These are phyloP conservation scores for Wallacemonas sp. DNA, from an alignment of 208 protist species.

Conservation along the genomic window DNA sequence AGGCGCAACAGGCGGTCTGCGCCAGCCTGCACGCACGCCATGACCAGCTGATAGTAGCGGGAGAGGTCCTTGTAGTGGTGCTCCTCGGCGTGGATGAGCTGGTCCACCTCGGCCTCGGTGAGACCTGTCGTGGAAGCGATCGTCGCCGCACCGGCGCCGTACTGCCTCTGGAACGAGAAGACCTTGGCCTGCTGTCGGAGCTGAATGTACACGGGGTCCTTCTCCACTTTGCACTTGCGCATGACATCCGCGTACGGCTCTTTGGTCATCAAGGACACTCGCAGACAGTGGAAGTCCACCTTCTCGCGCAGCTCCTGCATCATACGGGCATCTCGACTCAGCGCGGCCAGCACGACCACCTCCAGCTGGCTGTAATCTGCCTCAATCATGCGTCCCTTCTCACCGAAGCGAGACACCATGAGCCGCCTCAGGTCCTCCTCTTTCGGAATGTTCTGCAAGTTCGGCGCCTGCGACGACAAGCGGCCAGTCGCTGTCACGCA, in stretches of 20 bases:
- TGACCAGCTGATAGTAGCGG: conserved; percentile 81
- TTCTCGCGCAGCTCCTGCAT: conserved; percentile 82
- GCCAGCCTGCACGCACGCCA: conserved; percentile 71
- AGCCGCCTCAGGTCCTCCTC: conserved; percentile 82
- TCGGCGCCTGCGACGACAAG: conserved; percentile 86
- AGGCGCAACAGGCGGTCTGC: conserved; percentile 71
- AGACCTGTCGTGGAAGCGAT: conserved; percentile 86
- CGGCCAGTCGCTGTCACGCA: conserved; percentile 86
- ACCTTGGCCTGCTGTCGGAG: conserved; percentile 91
- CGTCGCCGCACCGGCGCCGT: conserved; percentile 79
- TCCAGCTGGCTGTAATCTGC: conserved; percentile 91
- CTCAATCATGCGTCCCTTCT: conserved; percentile 84
- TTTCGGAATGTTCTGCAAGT: conserved; percentile 88
- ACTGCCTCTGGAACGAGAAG: conserved; percentile 92
- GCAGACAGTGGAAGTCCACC: conserved; percentile 90
- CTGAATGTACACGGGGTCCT: conserved; percentile 85
- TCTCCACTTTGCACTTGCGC: conserved; percentile 77
- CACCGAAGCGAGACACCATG: conserved; percentile 83
- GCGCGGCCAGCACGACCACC: conserved; percentile 87
- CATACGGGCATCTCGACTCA: conserved; percentile 84
- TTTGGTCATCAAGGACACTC: conserved; percentile 88
- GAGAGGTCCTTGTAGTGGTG: conserved; percentile 82
- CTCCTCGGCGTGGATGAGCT: conserved; percentile 84
- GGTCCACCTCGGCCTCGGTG: conserved; percentile 81
- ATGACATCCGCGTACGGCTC: conserved; percentile 88